These are phyloP conservation scores for Aechmea fasciata DNA, from an alignment of 176 grass and related monocot genomes.

Conservation along the genomic window DNA sequence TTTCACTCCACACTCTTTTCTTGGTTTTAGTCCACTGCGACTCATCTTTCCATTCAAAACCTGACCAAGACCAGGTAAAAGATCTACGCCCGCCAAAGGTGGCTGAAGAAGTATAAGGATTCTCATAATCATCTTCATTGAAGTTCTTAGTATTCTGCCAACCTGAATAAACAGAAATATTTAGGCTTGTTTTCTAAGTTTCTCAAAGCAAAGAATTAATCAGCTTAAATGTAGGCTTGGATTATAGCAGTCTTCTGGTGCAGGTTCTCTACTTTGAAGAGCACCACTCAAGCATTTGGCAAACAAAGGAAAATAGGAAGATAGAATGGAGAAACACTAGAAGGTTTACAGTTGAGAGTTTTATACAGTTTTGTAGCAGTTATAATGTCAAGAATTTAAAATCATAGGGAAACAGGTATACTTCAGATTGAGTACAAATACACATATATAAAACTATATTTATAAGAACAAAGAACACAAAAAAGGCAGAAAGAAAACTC, in stretches of 20 bases:
- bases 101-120: slow-evolving; percentile 15
- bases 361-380: too few species aligned
- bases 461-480: not conserved
- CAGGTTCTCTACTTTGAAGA: too few species aligned
- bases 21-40: slow-evolving; percentile 42
- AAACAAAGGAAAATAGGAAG: too few species aligned
- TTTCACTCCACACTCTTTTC: slow-evolving; percentile 55
- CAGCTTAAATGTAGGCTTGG: not conserved
- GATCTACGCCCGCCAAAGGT: slow-evolving; percentile 36
- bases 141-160: slow-evolving; percentile 30
- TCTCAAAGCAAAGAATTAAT: not conserved
- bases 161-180: slow-evolving; percentile 20
- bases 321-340: too few species aligned
- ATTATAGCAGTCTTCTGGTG: too few species aligned
- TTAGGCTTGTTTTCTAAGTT: slow-evolving; percentile 5
- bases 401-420: too few species aligned
- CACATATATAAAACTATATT: not conserved
- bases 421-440: not conserved
- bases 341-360: too few species aligned
- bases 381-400: too few species aligned
- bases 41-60: slow-evolving; percentile 36
- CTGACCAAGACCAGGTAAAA: slow-evolving; percentile 55
- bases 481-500: slow-evolving; percentile 9
- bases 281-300: too few species aligned
- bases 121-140: slow-evolving; percentile 24